These are phyloP conservation scores for Chionographis japonica DNA, from an alignment of 106 monocot genomes.

Conservation along the genomic window DNA sequence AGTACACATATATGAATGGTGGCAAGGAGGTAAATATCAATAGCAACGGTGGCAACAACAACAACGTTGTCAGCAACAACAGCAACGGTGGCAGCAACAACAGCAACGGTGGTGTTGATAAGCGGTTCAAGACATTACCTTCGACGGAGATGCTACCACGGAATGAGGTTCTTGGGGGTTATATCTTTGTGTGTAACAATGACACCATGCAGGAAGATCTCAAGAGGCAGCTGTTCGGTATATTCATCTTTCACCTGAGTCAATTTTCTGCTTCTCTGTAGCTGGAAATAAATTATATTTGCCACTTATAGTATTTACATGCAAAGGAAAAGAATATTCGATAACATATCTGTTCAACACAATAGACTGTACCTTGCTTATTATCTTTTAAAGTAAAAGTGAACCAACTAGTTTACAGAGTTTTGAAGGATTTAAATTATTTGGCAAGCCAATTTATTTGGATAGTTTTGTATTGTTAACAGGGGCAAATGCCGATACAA, in stretches of 20 bases:
- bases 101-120: slow-evolving; percentile 42
- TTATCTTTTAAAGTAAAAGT: too few species aligned
- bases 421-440: too few species aligned
- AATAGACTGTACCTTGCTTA: too few species aligned
- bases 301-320: too few species aligned
- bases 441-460: too few species aligned
- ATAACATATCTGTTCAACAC: too few species aligned
- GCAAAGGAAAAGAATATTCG: too few species aligned
- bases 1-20: slow-evolving; percentile 27
- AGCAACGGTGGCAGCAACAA: slow-evolving; percentile 23
- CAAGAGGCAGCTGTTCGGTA: slow-evolving; percentile 88
- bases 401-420: too few species aligned
- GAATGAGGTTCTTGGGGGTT: slow-evolving; percentile 81
- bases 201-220: slow-evolving; percentile 90
- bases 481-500: too few species aligned
- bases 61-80: slow-evolving; percentile 13
- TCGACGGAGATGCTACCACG: slow-evolving; percentile 76
- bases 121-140: slow-evolving; percentile 77
- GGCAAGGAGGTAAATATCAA: slow-evolving; percentile 37
- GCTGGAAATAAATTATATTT: neutral
- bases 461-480: too few species aligned
- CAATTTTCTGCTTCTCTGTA: neutral
- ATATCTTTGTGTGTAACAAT: slow-evolving; percentile 94
- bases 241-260: neutral
- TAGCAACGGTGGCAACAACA: slow-evolving; percentile 11